Evolutionary conservation across 169 alveolate species (phyloP), one percentile per base, ranked within the genome.

Genomic region (Plasmodium vinckei): DNA sequence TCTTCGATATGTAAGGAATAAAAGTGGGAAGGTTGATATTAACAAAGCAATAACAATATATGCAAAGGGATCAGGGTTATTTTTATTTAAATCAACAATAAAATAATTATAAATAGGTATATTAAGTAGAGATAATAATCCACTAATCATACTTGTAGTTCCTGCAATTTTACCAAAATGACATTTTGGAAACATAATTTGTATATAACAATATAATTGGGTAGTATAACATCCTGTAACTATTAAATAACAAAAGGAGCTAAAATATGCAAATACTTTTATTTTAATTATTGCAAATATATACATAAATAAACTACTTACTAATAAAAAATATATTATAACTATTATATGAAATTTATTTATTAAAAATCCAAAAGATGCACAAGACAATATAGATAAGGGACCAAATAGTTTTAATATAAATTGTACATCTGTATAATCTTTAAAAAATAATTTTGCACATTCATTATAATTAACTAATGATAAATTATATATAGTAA

Each of bases 111-210:
- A 92, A 67, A 92, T 79, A 5, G 91, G 88, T 21, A 73, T 90
- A 39, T 92, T 77, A n/a, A 89, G 15, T n/a, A 89, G 87, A 42
- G 95, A 92, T 5, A 89, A 23, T 53, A 92, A 60, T 1, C 95
- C 95, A 33, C 95, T 93, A 25, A 87, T 67, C 82, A 90, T 64
- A 65, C 73, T 79, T 44, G 91, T 88, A 15, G 82, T 87, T 51
- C 95, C 95, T 54, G 91, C 87, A 1, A 92, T 84, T 59, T 88
- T 87, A 9, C 95, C 95, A 54, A 92, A 92, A 46, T 87, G 92
- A 19, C 56, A 42, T 2, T 87, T 84, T 2, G 94, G 91, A 60
- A 92, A 92, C 73, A 77, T 87, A 9, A 65, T 51, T 63, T 92
- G 93, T 21, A 92, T 70, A 63, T 84, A 90, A 23, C 90, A 89